Evolutionary conservation across 2,329 filamentous ascomycete species (phyloP), one percentile per base, ranked within the genome.

Genomic region (Beauveria sp.): DNA sequence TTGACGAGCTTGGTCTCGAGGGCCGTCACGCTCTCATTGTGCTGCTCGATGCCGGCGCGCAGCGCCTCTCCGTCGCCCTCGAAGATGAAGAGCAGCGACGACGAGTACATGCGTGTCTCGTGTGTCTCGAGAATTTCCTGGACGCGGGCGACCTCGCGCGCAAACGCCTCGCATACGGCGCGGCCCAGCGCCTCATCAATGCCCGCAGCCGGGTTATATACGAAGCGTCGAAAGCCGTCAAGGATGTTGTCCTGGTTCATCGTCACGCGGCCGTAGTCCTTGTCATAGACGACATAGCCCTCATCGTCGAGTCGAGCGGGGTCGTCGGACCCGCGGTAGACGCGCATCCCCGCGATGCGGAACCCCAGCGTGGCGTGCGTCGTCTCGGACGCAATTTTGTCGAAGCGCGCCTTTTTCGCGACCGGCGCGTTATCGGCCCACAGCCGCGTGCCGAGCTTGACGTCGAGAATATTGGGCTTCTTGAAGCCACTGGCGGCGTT

Each of bases 391-490:
- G 79, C 78, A 62, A 88, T 84, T 70, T 83, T 79, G 66, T 86
- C 80, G 68, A 88, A 86, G 34, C 84, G 79, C 42, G 74, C 70
- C 67, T 82, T 81, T 75, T 88, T 88, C 68, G 85, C 78, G 28
- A 72, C 66, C 0, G 82, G 79, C 26, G 85, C 85, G 64, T 86
- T 79, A 63, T 96, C 90, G 16, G 90, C 93, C 88, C 92, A 98
- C 6, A 99, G 77, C 38, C 90, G 84, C 55, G 86, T 82, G 49
- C 95, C 95, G 22, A 99, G 84, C 77, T 99, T 99, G 66, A 96
- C 84, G 71, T 99, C 95, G 62, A 99, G 79, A 8, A 99, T 91
- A 68, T 96, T 98, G 7, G 95, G 91, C 62, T 85, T 83, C 68
- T 83, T 84, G 78, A 93, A 98, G 1, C 91, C 91, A 65, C 84